Conservation (phyloP, 441 rosid genomes). For the Pelargonium australe region DNA sequence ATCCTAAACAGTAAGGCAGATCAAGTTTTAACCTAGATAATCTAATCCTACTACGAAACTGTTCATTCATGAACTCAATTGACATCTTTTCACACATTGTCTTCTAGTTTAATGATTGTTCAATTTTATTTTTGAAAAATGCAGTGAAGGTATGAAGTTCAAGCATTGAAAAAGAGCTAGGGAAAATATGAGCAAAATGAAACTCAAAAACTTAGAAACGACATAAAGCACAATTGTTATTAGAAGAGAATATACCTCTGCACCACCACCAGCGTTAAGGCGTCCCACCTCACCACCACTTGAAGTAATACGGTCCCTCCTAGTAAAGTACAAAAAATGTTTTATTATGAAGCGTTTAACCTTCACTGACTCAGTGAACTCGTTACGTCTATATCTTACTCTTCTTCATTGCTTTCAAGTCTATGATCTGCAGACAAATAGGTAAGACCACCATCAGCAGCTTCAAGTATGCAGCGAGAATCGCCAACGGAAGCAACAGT, state of each 20-base stretch:
- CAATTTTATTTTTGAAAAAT: too few relatives aligned
- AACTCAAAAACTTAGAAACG: conserved; percentile 4
- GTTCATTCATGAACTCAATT: too few relatives aligned
- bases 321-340: conserved; percentile 24
- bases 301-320: conserved; percentile 87
- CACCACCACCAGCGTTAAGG: conserved; percentile 91
- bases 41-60: neutral
- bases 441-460: conserved; percentile 83
- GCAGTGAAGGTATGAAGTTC: too few relatives aligned
- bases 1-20: neutral
- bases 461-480: conserved; percentile 93
- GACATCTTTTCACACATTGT: too few relatives aligned
- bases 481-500: conserved; percentile 99
- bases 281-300: conserved; percentile 99
- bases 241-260: conserved; percentile 56
- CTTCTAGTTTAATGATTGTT: too few relatives aligned
- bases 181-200: too few relatives aligned
- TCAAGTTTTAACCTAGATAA: neutral
- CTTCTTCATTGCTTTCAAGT: conserved; percentile 86
- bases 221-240: conserved; percentile 13
- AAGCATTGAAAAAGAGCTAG: too few relatives aligned
- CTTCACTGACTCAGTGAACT: conserved; percentile 12
- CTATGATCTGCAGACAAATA: conserved; percentile 93
- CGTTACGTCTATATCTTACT: conserved; percentile 45
- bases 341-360: conserved; percentile 15